Evolutionary conservation across 129 eudicot genomes (phyloP), one percentile per base, ranked within the genome.

Genomic region (Flaveria brownii): DNA sequence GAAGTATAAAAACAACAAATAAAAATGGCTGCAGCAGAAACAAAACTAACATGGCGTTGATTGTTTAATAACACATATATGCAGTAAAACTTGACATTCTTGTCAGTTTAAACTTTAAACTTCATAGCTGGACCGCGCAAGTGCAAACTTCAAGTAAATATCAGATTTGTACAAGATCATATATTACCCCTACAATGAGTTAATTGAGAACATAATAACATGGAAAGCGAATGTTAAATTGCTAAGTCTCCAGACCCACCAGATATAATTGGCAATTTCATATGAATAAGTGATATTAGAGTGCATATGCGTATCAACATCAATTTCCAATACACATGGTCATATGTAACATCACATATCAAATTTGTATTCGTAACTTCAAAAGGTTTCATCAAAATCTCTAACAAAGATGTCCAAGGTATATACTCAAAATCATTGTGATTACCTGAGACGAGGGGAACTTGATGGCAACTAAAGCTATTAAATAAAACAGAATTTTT

Each of bases 31-130:
- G 70, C 5, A 25, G 45, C 69, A 73, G 22, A 12, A 3, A 23
- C 63, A 51, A 74, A 74, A 60, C 78, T 43, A 49, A 25, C 75
- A 49, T 45, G 46, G 15, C 17, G 17, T 71, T 51, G 70, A 51
- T 51, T 52, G 26, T n/a, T 26, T 62, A 12, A 62, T 25, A 62
- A 26, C 17, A 62, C 36, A 12, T 4, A 25, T 28, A 26, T 4
- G 28, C 9, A 2, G 68, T 5, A 62, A 62, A 10, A 15, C 43
- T 62, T 62, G 18, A 59, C 14, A 18, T 28, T 13, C 18, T 26
- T 62, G 68, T 28, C 18, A 11, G 26, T 71, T 51, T 42, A 54
- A 45, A 43, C 10, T 43, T 43, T 43, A 43, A 43, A 50, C 66
- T 60, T 51, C 64, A 30, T 15, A 71, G 64, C 6, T 9, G 50